Evolutionary conservation across 1,284 basidiomycete genomes (phyloP).

Genomic region (Leccinum cinnamomeum): DNA sequence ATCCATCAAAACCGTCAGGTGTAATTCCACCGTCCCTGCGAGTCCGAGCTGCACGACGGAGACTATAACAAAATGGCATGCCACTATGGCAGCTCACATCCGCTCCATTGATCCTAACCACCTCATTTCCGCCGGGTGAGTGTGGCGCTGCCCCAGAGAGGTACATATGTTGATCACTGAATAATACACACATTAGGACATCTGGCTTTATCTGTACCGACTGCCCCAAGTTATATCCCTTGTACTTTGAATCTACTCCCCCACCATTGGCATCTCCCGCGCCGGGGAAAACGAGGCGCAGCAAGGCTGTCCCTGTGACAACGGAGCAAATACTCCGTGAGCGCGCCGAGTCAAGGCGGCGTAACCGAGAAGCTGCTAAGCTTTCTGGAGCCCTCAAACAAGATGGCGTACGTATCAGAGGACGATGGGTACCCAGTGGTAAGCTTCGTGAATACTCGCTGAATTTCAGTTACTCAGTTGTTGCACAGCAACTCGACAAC

Average conservation of each 20-base stretch:
- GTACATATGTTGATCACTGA: not conserved
- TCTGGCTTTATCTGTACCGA: constrained; percentile 58
- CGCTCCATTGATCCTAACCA: constrained; percentile 59
- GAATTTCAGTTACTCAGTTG: not conserved
- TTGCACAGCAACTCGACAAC: constrained; percentile 45
- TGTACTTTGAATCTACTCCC: constrained; percentile 24
- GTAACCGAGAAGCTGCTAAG: constrained; percentile 32
- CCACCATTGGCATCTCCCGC: constrained; percentile 39
- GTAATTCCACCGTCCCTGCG: constrained; percentile 51
- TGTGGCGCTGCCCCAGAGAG: constrained; percentile 1
- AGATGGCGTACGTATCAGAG: constrained; percentile 54
- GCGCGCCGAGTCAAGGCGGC: constrained; percentile 44
- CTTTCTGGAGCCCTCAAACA: constrained; percentile 30
- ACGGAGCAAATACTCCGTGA: constrained; percentile 46
- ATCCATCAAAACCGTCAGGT: constrained; percentile 38
- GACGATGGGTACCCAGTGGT: constrained; percentile 60
- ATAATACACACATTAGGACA: constrained; percentile 37
- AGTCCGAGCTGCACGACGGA: constrained; percentile 46
- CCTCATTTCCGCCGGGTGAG: constrained; percentile 60
- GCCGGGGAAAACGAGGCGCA: constrained; percentile 37
- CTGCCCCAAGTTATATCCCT: constrained; percentile 57
- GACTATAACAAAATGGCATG: constrained; percentile 58
- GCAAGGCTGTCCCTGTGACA: constrained; percentile 40
- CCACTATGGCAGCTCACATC: constrained; percentile 46
- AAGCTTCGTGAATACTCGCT: constrained; percentile 16